Percentiles rank a stretch among this genome's conserved stretches.
Evolutionary conservation across 257 asterid species (phyloP).

Genomic region (Nicotiana otophora): DNA sequence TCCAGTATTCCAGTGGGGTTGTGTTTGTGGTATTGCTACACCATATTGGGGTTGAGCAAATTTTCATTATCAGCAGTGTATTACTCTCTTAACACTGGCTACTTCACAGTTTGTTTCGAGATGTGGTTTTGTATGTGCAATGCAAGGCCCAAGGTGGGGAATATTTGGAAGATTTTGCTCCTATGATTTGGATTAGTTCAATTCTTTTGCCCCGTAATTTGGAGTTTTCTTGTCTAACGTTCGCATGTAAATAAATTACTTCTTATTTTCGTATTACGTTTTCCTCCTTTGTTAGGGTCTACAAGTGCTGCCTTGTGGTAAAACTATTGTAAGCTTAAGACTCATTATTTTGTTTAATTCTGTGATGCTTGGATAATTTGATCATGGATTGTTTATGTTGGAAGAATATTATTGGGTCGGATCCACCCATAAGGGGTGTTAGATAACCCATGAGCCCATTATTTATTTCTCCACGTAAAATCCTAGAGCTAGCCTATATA

Average conservation of each 20-base stretch:
- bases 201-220: background rate
- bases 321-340: background rate
- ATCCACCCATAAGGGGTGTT: no score
- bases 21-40: background rate
- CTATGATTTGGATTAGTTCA: background rate
- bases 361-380: no score
- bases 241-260: background rate
- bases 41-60: background rate
- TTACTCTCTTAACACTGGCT: background rate
- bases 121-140: background rate
- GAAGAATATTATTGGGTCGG: no score
- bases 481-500: no score
- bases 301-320: background rate
- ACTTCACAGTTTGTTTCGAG: background rate
- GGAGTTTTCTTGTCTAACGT: background rate
- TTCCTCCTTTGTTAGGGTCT: background rate
- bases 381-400: no score
- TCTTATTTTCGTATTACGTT: background rate
- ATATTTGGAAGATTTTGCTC: background rate
- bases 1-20: background rate
- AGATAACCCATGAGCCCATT: no score
- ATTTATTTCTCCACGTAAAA: no score
- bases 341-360: no score
- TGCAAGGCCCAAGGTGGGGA: background rate
- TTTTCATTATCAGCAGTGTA: background rate